Conservation (phyloP, 495 filamentous ascomycete genomes). For the Penicillium verhagenii region DNA sequence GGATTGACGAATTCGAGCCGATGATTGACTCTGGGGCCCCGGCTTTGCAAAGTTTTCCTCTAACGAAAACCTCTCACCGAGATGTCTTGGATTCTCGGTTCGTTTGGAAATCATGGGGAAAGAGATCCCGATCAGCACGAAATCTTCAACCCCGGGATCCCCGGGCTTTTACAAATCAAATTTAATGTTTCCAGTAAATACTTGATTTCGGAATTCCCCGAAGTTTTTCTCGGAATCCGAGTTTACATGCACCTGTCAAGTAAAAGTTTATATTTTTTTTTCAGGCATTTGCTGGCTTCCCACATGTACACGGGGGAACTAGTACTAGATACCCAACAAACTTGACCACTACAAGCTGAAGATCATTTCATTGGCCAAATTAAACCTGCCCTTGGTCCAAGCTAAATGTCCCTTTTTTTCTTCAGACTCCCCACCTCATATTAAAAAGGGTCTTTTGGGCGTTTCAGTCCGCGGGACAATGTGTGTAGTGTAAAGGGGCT, state of each 20-base stretch:
- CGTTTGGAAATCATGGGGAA: background rate
- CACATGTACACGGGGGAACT: too few relatives aligned
- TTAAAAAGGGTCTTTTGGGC: background rate
- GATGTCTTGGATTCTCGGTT: background rate
- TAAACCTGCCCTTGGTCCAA: background rate
- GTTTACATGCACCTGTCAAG: too few relatives aligned
- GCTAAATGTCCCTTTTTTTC: background rate
- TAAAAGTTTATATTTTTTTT: too few relatives aligned
- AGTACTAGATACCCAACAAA: too few relatives aligned
- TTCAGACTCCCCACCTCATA: background rate
- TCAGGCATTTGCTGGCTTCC: too few relatives aligned
- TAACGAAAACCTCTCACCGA: background rate
- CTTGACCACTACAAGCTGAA: background rate
- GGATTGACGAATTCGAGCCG: background rate
- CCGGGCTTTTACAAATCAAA: background rate
- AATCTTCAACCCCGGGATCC: background rate
- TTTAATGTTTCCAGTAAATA: background rate
- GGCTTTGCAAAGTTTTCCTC: background rate
- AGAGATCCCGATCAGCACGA: background rate
- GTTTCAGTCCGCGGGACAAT: background rate
- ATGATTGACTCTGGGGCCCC: background rate
- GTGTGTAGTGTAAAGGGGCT: background rate
- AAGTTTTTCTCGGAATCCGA: too few relatives aligned
- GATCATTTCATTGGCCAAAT: too few relatives aligned
- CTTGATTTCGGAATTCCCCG: too few relatives aligned